Evolutionary conservation across 176 grass and related monocot species (phyloP).

Genomic region (Miscanthus lutarioriparius): DNA sequence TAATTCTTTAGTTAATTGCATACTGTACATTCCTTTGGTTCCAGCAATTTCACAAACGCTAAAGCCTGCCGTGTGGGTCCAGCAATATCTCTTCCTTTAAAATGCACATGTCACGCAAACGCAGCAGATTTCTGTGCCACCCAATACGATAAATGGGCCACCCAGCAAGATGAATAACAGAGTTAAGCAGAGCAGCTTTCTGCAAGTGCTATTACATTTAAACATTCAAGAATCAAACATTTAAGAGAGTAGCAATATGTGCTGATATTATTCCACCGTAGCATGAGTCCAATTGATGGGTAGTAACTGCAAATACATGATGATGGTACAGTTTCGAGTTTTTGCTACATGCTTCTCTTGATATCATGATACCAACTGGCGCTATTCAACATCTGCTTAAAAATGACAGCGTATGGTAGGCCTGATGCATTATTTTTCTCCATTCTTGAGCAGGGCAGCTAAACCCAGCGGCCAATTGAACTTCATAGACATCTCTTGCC

Average conservation of each 20-base stretch:
- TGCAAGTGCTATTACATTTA: neutral
- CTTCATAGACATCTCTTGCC: slow-evolving; percentile 45
- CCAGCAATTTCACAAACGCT: neutral
- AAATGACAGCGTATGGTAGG: neutral
- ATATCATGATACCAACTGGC: slow-evolving; percentile 9
- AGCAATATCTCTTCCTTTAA: neutral
- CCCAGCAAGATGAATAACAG: neutral
- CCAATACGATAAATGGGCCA: neutral
- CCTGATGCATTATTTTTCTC: slow-evolving; percentile 37
- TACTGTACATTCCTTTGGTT: neutral
- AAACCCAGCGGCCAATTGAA: slow-evolving; percentile 76
- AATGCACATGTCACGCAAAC: neutral
- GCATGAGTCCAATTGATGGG: neutral
- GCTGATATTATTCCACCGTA: slow-evolving; percentile 37
- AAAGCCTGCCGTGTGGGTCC: neutral
- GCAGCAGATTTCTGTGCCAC: neutral
- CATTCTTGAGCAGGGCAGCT: slow-evolving; percentile 68
- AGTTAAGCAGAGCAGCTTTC: neutral
- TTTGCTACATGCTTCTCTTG: slow-evolving; percentile 26
- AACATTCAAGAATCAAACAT: neutral
- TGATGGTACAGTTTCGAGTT: neutral
- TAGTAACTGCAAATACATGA: neutral
- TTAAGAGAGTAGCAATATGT: neutral
- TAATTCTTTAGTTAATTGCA: neutral
- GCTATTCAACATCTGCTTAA: neutral